Conservation (phyloP, 192 early-diverging fungal species). For the Umbelopsis isabellina region DNA sequence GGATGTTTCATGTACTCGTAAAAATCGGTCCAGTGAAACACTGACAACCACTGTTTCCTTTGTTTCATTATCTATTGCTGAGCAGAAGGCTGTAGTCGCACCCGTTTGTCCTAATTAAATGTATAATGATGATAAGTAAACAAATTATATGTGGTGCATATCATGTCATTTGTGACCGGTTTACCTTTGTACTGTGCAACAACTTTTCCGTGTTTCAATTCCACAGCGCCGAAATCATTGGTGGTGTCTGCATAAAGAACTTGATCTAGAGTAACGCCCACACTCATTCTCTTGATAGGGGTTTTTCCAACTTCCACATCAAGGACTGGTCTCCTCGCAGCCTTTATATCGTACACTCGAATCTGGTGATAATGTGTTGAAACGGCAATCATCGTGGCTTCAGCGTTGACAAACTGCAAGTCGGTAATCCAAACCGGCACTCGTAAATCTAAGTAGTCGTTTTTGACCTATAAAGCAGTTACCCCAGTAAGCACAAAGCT, state of each 20-base stretch:
- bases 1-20: slow-evolving; percentile 73
- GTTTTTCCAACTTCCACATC: slow-evolving; percentile 69
- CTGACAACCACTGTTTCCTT: slow-evolving; percentile 32
- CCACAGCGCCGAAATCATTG: slow-evolving; percentile 62
- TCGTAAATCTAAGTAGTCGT: slow-evolving; percentile 80
- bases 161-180: background rate
- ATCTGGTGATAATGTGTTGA: slow-evolving; percentile 78
- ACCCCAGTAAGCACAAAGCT: no score
- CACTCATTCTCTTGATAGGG: slow-evolving; percentile 60
- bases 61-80: background rate
- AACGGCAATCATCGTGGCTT: slow-evolving; percentile 59
- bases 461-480: slow-evolving; percentile 43
- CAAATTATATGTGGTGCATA: background rate
- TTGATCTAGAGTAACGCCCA: slow-evolving; percentile 54
- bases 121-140: slow-evolving; percentile 26
- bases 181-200: slow-evolving; percentile 66
- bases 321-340: slow-evolving; percentile 68
- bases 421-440: slow-evolving; percentile 91
- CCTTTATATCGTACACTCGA: slow-evolving; percentile 82
- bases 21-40: slow-evolving; percentile 75
- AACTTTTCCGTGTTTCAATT: slow-evolving; percentile 59
- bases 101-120: slow-evolving; percentile 51
- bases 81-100: slow-evolving; percentile 47
- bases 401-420: slow-evolving; percentile 70
- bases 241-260: slow-evolving; percentile 68